Evolutionary conservation across 2,329 filamentous ascomycete genomes (phyloP).

Genomic region (Ophidiomyces ophidiicola): DNA sequence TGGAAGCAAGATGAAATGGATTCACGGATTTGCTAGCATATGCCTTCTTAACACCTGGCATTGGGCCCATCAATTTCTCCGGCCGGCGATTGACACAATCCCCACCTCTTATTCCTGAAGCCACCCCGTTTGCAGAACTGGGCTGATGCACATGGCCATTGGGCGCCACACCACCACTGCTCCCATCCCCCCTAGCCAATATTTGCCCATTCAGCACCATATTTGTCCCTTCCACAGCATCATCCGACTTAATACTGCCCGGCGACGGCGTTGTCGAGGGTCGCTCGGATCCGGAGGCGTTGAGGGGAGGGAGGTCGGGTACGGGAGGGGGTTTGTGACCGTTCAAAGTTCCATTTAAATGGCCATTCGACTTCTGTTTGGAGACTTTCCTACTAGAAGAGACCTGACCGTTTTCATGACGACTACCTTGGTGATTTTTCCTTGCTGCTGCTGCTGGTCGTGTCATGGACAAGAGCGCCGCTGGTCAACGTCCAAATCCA

Average conservation of each 20-base stretch:
- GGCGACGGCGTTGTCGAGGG: conserved; percentile 22
- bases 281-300: conserved; percentile 22
- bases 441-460: conserved; percentile 38
- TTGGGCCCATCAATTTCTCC: conserved; percentile 17
- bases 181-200: conserved; percentile 28
- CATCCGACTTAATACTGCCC: conserved; percentile 21
- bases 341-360: conserved; percentile 41
- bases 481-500: conserved; percentile 35
- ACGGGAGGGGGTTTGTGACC: conserved; percentile 28
- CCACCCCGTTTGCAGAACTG: conserved; percentile 23
- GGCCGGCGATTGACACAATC: conserved; percentile 23
- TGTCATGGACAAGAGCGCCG: conserved; percentile 37
- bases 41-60: conserved; percentile 21
- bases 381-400: conserved; percentile 59
- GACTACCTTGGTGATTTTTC: conserved; percentile 56
- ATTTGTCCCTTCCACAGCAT: conserved; percentile 23
- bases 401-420: conserved; percentile 81
- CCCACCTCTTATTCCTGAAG: conserved; percentile 16
- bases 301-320: conserved; percentile 28
- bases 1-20: conserved; percentile 64
- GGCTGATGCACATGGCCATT: conserved; percentile 26
- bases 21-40: conserved; percentile 44
- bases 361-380: conserved; percentile 45
- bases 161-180: conserved; percentile 26
- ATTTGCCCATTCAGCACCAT: conserved; percentile 26